A percentile compares a stretch with the other conserved stretches of the same genome.
Conservation (phyloP, 352 stramenopile species). For the Pythium monospermum region DNA sequence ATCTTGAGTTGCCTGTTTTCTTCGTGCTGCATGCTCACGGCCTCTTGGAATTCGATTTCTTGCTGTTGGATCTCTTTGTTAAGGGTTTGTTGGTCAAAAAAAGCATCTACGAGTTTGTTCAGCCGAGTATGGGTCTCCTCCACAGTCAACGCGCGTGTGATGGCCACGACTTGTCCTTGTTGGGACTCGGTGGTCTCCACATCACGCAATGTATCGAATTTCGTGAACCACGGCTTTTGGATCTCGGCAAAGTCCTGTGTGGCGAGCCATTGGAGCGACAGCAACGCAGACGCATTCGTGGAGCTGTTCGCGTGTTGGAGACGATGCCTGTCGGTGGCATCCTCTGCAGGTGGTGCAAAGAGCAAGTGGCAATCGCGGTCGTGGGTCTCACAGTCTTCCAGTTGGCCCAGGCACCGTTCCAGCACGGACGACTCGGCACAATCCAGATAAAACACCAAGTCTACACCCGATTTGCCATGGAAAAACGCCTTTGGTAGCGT, state of each 20-base stretch:
- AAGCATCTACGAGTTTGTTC: constrained; percentile 26
- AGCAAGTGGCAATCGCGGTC: constrained; percentile 40
- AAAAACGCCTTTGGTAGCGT: constrained; percentile 39
- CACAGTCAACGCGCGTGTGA: constrained; percentile 10
- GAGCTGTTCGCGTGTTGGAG: constrained; percentile 46
- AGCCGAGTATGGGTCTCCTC: constrained; percentile 36
- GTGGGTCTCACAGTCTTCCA: constrained; percentile 43
- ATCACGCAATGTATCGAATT: constrained; percentile 46
- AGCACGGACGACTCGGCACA: constrained; percentile 29
- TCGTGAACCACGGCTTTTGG: constrained; percentile 38
- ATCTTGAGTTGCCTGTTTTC: constrained; percentile 30
- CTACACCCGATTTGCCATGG: constrained; percentile 60
- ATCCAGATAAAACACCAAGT: constrained; percentile 66
- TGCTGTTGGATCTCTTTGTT: constrained; percentile 11
- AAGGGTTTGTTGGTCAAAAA: constrained; percentile 21
- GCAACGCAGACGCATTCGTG: constrained; percentile 35
- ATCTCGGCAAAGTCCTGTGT: constrained; percentile 20
- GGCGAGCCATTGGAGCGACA: constrained; percentile 49
- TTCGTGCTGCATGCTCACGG: constrained; percentile 30
- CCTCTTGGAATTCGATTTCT: constrained; percentile 24
- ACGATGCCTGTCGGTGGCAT: constrained; percentile 48
- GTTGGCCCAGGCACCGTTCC: constrained; percentile 54
- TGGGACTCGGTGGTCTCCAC: constrained; percentile 16
- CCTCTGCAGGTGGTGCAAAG: constrained; percentile 33
- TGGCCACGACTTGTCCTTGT: constrained; percentile 6